These are phyloP conservation scores for Meredithiella fracta DNA, from an alignment of 2,329 filamentous ascomycete genomes.

Conservation along the genomic window DNA sequence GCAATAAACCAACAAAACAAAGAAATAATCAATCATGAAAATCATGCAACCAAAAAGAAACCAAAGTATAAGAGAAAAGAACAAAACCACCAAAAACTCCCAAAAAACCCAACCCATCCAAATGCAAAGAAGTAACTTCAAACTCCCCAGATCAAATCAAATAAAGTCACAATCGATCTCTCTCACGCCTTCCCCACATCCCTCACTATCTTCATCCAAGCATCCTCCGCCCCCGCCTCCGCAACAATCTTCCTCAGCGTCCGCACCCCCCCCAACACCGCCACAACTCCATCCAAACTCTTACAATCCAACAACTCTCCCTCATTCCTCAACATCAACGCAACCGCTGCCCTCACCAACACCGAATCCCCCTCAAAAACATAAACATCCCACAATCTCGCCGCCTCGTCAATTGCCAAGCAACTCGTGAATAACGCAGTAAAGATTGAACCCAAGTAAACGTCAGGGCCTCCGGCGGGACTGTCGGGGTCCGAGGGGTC, in stretches of 20 bases:
- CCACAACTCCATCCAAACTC: conserved; percentile 28
- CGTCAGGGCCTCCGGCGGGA: conserved; percentile 22
- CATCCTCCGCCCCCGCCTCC: conserved; percentile 32
- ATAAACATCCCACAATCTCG: conserved; percentile 65
- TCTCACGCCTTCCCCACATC: conserved; percentile 24
- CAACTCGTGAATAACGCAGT: conserved; percentile 46
- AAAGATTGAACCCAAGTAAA: conserved; percentile 45
- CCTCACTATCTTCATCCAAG: conserved; percentile 26
- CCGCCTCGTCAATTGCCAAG: conserved; percentile 51
- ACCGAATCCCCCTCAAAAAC: conserved; percentile 66
- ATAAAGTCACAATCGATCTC: not conserved
- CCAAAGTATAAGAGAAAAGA: not conserved
- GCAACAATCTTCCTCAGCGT: conserved; percentile 23
- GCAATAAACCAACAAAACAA: not conserved
- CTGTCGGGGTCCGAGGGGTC: not conserved
- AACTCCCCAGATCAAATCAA: not conserved
- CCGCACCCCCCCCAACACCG: conserved; percentile 22
- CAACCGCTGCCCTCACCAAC: conserved; percentile 54
- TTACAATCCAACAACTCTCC: conserved; percentile 33
- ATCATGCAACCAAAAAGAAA: conserved; percentile 6
- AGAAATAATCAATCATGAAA: conserved; percentile 3
- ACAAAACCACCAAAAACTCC: not conserved
- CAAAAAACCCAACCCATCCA: not conserved
- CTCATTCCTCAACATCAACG: conserved; percentile 40
- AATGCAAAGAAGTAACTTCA: not conserved